Percentiles rank a stretch among this genome's conserved stretches.
Conservation (phyloP, 2,329 filamentous ascomycete genomes). For the Phyllosticta paracitricarpa region DNA sequence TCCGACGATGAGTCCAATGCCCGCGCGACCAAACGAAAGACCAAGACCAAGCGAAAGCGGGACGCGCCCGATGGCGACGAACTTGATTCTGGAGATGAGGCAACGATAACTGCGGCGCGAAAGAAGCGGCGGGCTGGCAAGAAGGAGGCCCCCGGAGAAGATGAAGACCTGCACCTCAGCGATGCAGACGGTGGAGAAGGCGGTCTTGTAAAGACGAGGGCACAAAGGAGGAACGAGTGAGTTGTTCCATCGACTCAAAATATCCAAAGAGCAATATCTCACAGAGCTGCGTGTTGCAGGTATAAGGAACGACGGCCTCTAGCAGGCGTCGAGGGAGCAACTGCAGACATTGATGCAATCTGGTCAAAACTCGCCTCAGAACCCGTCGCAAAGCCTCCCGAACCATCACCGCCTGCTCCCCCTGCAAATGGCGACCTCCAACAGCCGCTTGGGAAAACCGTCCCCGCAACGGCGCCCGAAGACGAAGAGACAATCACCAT, state of each 20-base stretch:
- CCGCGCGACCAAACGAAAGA: conserved; percentile 7
- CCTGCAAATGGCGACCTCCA: conserved; percentile 16
- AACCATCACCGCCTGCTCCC: conserved; percentile 11
- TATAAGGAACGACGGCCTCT: conserved; percentile 48
- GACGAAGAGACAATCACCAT: conserved; percentile 46
- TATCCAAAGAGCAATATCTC: conserved; percentile 10
- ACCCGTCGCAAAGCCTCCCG: conserved; percentile 20
- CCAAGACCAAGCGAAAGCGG: conserved; percentile 22
- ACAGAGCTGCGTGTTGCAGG: conserved; percentile 25
- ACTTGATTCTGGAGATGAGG: conserved; percentile 57
- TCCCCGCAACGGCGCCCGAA: conserved; percentile 9
- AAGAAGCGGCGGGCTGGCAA: conserved; percentile 29
- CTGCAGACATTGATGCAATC: conserved; percentile 60
- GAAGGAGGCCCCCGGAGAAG: conserved; percentile 16
- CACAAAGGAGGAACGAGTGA: conserved; percentile 57
- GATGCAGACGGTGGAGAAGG: conserved; percentile 42
- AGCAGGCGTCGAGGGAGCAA: conserved; percentile 49
- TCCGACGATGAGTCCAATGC: conserved; percentile 8
- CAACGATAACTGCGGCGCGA: conserved; percentile 51
- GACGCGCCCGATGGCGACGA: conserved; percentile 15
- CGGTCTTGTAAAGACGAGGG: conserved; percentile 61
- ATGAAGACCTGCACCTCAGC: conserved; percentile 17
- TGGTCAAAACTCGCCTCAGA: conserved; percentile 57
- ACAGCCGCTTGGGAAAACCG: conserved; percentile 10
- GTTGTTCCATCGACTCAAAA: conserved; percentile 17